Percentiles rank a stretch among this genome's conserved stretches.
phyloP scores from a whole-genome alignment of 2,329 filamentous ascomycete species.

The Alternaria angustiovoidea region DNA sequence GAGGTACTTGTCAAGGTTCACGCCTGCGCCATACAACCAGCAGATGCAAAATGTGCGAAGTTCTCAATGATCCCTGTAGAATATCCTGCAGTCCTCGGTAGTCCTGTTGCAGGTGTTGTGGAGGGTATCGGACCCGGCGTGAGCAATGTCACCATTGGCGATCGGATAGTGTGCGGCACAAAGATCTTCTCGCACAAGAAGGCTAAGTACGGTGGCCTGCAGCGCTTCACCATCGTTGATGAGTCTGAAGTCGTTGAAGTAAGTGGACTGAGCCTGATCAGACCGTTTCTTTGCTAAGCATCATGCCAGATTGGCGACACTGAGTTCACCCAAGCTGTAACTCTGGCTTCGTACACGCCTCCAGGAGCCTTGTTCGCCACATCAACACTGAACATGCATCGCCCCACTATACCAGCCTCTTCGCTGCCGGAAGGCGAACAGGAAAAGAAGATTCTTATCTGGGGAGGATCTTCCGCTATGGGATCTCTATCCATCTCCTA shows the following conservation, averaged over 20 bases:
- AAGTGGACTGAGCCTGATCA: background rate
- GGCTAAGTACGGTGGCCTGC: conserved; percentile 29
- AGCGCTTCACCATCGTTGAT: conserved; percentile 28
- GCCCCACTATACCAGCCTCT: conserved; percentile 13
- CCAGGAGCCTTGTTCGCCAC: conserved; percentile 30
- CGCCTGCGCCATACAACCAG: conserved; percentile 36
- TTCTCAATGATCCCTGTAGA: conserved; percentile 29
- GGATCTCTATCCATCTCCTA: conserved; percentile 41
- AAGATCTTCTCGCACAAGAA: conserved; percentile 31
- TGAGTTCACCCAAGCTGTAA: conserved; percentile 30
- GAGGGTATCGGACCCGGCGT: conserved; percentile 43
- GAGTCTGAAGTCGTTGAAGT: conserved; percentile 26
- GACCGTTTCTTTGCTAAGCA: conserved; percentile 15
- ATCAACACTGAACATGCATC: conserved; percentile 19
- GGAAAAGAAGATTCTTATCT: conserved; percentile 52
- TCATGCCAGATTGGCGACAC: conserved; percentile 30
- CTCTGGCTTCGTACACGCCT: conserved; percentile 35
- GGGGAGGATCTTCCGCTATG: conserved; percentile 55
- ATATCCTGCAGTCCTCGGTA: conserved; percentile 41
- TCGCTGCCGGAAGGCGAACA: conserved; percentile 25
- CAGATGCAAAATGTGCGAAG: conserved; percentile 39
- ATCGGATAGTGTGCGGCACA: conserved; percentile 41
- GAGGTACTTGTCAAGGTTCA: conserved; percentile 33
- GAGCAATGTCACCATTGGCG: conserved; percentile 41
- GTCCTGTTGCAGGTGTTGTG: conserved; percentile 40